A percentile compares a stretch with the other conserved stretches of the same genome.
phyloP scores from a whole-genome alignment of 176 grass and related monocot species.

The Puccinellia tenuiflora region DNA sequence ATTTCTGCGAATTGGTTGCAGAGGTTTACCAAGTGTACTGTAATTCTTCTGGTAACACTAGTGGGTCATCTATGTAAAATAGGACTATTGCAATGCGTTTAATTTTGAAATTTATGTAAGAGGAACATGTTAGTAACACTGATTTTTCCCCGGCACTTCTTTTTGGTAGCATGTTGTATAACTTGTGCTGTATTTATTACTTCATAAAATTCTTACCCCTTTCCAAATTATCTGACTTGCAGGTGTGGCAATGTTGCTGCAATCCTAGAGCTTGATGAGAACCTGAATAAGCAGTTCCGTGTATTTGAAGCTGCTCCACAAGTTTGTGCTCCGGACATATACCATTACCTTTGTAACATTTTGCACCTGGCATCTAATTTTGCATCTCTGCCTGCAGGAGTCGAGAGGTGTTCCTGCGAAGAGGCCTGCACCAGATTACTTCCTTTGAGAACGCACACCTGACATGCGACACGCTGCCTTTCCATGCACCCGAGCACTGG shows the following conservation, averaged over 20 bases:
- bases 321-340: slow-evolving; percentile 47
- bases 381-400: slow-evolving; percentile 45
- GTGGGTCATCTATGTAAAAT: not conserved
- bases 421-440: slow-evolving; percentile 93
- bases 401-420: slow-evolving; percentile 93
- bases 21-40: not conserved
- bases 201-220: not conserved
- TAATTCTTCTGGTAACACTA: not conserved
- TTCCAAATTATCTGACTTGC: slow-evolving; percentile 19
- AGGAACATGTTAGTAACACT: not conserved
- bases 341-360: not conserved
- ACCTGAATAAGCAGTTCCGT: slow-evolving; percentile 77
- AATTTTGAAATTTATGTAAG: not conserved
- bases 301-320: slow-evolving; percentile 98
- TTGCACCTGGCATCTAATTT: slow-evolving; percentile 29
- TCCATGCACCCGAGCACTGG: slow-evolving; percentile 1
- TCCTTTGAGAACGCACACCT: slow-evolving; percentile 44
- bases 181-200: not conserved
- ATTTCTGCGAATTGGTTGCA: not conserved
- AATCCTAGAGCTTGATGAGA: slow-evolving; percentile 97
- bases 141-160: not conserved
- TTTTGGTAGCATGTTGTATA: not conserved
- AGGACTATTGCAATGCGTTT: too few species aligned
- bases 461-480: not conserved
- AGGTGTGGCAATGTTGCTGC: slow-evolving; percentile 99